Conservation (phyloP, 768 basidiomycete species). For the Tylopilus subfusipes region DNA sequence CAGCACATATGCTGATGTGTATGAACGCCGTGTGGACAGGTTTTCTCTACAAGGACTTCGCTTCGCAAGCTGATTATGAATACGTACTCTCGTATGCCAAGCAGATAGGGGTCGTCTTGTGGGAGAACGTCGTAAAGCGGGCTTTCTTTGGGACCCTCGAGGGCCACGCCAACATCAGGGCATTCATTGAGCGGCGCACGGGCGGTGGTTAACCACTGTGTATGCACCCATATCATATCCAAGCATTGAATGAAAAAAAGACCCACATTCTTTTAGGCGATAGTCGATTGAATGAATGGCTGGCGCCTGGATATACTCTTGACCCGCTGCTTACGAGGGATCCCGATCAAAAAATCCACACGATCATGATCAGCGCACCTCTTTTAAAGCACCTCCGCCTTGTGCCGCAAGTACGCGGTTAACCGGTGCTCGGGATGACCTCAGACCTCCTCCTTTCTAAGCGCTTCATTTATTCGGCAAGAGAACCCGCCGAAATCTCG, state of each 20-base stretch:
- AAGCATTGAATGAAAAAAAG: conserved; percentile 1
- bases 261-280: conserved; percentile 2
- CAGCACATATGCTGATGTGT: conserved; percentile 7
- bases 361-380: conserved; percentile 14
- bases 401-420: not conserved
- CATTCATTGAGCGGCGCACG: conserved; percentile 73
- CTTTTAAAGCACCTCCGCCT: not conserved
- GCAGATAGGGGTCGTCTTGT: conserved; percentile 75
- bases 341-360: not conserved
- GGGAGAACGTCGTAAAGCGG: conserved; percentile 71
- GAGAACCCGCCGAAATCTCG: not conserved
- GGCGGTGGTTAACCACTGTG: conserved; percentile 29
- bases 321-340: not conserved
- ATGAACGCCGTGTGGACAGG: conserved; percentile 42
- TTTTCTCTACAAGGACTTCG: conserved; percentile 85
- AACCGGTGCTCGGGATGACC: conserved; percentile 16
- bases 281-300: conserved; percentile 5
- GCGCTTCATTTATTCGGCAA: conserved; percentile 10
- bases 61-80: conserved; percentile 83
- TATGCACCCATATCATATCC: not conserved
- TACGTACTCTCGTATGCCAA: conserved; percentile 83
- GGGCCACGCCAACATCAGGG: conserved; percentile 74
- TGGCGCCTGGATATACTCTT: not conserved
- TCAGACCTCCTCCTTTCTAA: conserved; percentile 12
- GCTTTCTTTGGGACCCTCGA: conserved; percentile 82